Evolutionary conservation across 2,329 filamentous ascomycete genomes (phyloP).

Genomic region (Graphilbum fragrans): DNA sequence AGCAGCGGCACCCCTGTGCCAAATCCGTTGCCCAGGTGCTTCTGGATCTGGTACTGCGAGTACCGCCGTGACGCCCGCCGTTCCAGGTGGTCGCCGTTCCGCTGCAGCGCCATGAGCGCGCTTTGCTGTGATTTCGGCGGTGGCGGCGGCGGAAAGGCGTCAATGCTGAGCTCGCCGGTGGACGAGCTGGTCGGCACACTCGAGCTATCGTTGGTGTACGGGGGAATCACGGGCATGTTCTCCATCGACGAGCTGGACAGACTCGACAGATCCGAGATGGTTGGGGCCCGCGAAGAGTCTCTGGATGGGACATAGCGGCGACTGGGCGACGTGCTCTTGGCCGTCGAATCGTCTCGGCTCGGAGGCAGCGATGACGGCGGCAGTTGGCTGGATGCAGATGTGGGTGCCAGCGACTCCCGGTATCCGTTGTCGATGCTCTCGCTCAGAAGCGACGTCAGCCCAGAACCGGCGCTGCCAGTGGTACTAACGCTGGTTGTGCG

Average conservation of each 20-base stretch:
- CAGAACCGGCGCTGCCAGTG: constrained; percentile 42
- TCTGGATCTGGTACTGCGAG: constrained; percentile 93
- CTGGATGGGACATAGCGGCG: constrained; percentile 34
- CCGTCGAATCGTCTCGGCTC: constrained; percentile 13
- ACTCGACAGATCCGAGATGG: constrained; percentile 50
- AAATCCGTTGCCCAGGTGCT: constrained; percentile 65
- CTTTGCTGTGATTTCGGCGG: constrained; percentile 70
- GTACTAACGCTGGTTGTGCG: constrained; percentile 48
- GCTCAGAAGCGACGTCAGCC: constrained; percentile 45
- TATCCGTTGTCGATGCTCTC: constrained; percentile 46
- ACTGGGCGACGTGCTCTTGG: constrained; percentile 29
- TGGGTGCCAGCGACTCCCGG: constrained; percentile 14
- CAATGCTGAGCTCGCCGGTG: constrained; percentile 40
- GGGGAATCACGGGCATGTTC: constrained; percentile 60
- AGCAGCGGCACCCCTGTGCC: constrained; percentile 78
- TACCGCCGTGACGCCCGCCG: constrained; percentile 85
- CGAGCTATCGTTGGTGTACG: constrained; percentile 47
- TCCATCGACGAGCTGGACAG: constrained; percentile 67
- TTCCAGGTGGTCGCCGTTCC: constrained; percentile 75
- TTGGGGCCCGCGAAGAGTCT: constrained; percentile 38
- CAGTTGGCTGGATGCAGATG: constrained; percentile 15
- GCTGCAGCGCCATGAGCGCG: constrained; percentile 79
- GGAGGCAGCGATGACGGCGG: constrained; percentile 8
- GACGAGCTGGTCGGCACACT: constrained; percentile 26
- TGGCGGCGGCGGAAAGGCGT: constrained; percentile 61